A percentile compares a stretch with the other conserved stretches of the same genome.
phyloP scores from a whole-genome alignment of 495 filamentous ascomycete species.

The Aspergillus homomorphus region DNA sequence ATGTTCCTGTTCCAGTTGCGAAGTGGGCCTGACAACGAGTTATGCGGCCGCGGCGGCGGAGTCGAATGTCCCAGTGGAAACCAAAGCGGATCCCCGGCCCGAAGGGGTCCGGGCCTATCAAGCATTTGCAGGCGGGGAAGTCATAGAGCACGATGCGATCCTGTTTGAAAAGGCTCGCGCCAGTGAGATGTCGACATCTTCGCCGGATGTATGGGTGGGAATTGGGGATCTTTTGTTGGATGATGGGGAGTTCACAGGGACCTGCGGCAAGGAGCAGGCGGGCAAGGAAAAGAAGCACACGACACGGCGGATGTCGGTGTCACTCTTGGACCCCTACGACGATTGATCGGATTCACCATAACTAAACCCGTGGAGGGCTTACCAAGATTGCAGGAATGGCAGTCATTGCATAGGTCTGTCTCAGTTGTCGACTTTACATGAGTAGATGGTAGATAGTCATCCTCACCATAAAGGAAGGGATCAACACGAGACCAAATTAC shows the following conservation, averaged over 20 bases:
- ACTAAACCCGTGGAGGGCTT: no score
- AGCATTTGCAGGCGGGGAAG: slow-evolving; percentile 25
- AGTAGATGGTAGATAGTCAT: not conserved
- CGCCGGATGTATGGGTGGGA: not conserved
- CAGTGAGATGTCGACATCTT: not conserved
- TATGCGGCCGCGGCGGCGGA: not conserved
- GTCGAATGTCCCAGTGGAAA: not conserved
- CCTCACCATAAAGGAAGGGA: not conserved
- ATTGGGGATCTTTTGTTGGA: not conserved
- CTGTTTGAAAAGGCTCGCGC: slow-evolving; percentile 11
- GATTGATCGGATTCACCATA: not conserved
- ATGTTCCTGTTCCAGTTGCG: slow-evolving; percentile 21
- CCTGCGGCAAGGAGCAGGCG: not conserved
- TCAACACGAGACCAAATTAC: not conserved
- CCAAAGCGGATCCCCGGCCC: not conserved
- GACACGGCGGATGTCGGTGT: not conserved
- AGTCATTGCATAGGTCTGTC: not conserved
- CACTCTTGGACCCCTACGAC: slow-evolving; percentile 1
- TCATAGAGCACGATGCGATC: slow-evolving; percentile 23
- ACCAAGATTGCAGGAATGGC: not conserved
- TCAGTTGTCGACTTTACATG: not conserved
- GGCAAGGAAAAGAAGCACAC: not conserved
- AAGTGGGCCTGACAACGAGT: not conserved
- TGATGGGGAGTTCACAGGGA: not conserved
- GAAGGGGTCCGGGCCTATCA: slow-evolving; percentile 17